Base-by-base conservation (phyloP, 1,284 basidiomycete genomes). In the Fomitopsis betulina region DNA sequence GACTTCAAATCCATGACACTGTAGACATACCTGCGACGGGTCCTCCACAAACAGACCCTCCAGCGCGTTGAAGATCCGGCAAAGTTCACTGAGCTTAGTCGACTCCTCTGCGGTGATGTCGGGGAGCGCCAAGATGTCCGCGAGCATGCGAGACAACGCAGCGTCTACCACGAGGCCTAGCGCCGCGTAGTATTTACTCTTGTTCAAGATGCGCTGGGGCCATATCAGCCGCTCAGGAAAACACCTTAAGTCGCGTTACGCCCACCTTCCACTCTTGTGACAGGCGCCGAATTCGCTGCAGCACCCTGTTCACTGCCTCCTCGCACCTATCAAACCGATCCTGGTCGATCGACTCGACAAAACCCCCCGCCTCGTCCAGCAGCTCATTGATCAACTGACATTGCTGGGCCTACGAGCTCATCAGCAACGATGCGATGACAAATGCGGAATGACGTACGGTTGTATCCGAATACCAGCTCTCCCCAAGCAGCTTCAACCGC, bases 101-200 rank as follows among this genome's bases (percentile, higher is more conserved):
- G 94, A 96, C 66, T 98, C 96, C 10, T 86, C 79, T 67, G 94
- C 96, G 0, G 94, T 89, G 64, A 99, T 98, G 72, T 99, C 96
- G 2, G 84, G 81, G 53, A 98, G 76, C 0, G 84, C 85, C 49
- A 96, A 76, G 13, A 98, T 82, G 64, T 92, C 89, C 50, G 81
- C 79, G 10, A 96, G 76, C 5, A 97, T 82, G 3, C 84, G 78
- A 3, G 77, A 77, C 33, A 96, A 77, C 3, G 87, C 85, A 12
- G 83, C 79, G 59, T 98, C 89, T 13, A 91, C 84, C 12, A 97
- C 72, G 17, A 79, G 74, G 7, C 96, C 96, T 17, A 96, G 69
- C 1, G 87, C 83, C 32, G 76, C 75, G 62, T 88, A 85, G 66
- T 88, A 90, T 64, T 84, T 85, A 66, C 77, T 83, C 64, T 82